These are phyloP conservation scores for Cyclotella sp. DNA, from an alignment of 108 stramenopile species.

Conservation along the genomic window DNA sequence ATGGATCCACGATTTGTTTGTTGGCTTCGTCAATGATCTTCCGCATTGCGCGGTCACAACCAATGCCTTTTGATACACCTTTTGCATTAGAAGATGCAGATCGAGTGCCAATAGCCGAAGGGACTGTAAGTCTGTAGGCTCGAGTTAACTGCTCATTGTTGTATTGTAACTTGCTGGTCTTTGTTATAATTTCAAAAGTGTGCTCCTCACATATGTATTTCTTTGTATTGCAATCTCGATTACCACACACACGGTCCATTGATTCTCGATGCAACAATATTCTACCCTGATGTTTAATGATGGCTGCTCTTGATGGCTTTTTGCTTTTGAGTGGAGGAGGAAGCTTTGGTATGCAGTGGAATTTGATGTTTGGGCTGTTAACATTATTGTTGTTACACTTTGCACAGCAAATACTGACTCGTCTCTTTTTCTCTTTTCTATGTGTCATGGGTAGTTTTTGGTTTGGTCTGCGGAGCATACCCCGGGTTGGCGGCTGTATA, in stretches of 20 bases:
- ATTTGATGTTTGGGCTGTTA: background rate
- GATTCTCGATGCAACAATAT: background rate
- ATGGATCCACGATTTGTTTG: background rate
- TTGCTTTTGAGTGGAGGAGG: background rate
- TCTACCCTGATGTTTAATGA: constrained; percentile 6
- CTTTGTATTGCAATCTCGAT: background rate
- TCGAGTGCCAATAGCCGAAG: background rate
- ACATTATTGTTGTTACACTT: background rate
- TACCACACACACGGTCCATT: background rate
- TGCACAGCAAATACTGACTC: background rate
- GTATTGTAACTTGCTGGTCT: background rate
- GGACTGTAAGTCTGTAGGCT: constrained; percentile 6
- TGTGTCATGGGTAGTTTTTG: background rate
- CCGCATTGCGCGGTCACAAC: background rate
- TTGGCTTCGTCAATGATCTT: background rate
- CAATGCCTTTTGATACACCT: background rate
- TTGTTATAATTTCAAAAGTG: background rate
- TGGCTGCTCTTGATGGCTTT: background rate
- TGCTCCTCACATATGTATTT: constrained; percentile 25
- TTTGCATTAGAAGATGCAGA: background rate
- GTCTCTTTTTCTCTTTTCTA: background rate
- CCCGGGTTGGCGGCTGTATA: background rate
- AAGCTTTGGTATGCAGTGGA: constrained; percentile 1
- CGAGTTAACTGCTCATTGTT: constrained; percentile 4
- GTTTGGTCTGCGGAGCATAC: background rate